A percentile compares a stretch with the other conserved stretches of the same genome.
Conservation (phyloP, 2,329 filamentous ascomycete species). For the Diaporthe vaccinii region DNA sequence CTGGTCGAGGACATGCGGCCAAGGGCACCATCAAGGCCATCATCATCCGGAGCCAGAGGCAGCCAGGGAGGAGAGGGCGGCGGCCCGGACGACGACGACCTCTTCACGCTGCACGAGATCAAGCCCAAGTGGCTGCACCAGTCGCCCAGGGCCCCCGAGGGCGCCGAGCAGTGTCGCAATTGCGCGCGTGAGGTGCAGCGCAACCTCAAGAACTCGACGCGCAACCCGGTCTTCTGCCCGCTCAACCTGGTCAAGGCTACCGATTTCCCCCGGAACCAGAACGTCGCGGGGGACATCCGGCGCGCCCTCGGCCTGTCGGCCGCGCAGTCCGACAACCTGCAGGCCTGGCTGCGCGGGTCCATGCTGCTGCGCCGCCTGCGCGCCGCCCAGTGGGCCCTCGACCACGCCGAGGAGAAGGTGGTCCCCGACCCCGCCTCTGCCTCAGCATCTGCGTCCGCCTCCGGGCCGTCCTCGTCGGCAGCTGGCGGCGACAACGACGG, state of each 20-base stretch:
- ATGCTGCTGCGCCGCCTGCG: constrained; percentile 54
- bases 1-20: constrained; percentile 80
- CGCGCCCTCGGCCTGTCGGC: constrained; percentile 37
- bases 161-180: constrained; percentile 77
- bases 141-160: constrained; percentile 77
- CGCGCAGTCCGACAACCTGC: constrained; percentile 39
- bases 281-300: constrained; percentile 42
- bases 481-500: constrained; percentile 43
- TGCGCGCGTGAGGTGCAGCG: constrained; percentile 70
- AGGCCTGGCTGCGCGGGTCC: constrained; percentile 52
- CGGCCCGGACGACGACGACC: not conserved
- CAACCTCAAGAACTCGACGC: constrained; percentile 49
- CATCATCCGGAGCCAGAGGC: not conserved
- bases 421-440: constrained; percentile 47
- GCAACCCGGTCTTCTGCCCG: constrained; percentile 66
- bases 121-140: constrained; percentile 89
- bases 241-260: constrained; percentile 66
- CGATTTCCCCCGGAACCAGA: constrained; percentile 41
- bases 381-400: constrained; percentile 54
- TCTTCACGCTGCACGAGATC: constrained; percentile 71
- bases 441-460: not conserved
- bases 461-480: constrained; percentile 33
- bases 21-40: not conserved
- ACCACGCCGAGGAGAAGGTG: constrained; percentile 55
- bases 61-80: not conserved